Base-by-base conservation (phyloP, 495 filamentous ascomycete species). In the Penicillium cinerascens region DNA sequence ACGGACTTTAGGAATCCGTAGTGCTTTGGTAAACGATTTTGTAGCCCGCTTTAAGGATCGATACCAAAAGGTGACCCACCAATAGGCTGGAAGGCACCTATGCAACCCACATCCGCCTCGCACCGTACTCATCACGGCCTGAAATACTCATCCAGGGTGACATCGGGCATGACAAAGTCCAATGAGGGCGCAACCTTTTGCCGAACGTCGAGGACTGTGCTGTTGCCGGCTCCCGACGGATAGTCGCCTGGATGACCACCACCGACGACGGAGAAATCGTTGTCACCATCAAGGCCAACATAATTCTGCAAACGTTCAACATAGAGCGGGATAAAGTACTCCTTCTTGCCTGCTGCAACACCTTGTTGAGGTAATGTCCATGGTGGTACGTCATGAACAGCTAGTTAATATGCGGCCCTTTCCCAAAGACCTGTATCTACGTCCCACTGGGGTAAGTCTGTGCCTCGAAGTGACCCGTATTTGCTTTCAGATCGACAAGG, bases 301-400 rank as follows among this genome's bases (percentile, higher is more conserved):
- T 69, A 71, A 55, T 72, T 70, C 29, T 70, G 63, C 78, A 79
- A 17, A 74, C 70, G 41, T 79, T 81, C 18, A 67, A n/a, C 75
- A 58, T 72, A 81, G 1, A 78, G 51, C 11, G 77, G 76, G 18
- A 79, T 52, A 3, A 64, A 60, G 44, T 78, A 77, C 20, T 58
- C 67, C 26, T 62, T 50, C 47, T 71, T 74, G 7, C 76, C 76
- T 0, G 71, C 70, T 11, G 64, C 39, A 0, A 76, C 72, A 4
- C 78, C 74, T n/a, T 69, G 22, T 75, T 60, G 29, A 78, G 43
- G 49, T 78, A 81, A 6, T 47, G 54, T 4, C 75, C 64, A 47
- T 71, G 76, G 58, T 76, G 64, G 46, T 77, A 75, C 0, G 76
- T 75, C 76, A 79, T 81, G 66, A 79, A 79, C 1, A 78, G 51